These are phyloP conservation scores for Globisporangium viniferum DNA, from an alignment of 352 stramenopile genomes.

Conservation along the genomic window DNA sequence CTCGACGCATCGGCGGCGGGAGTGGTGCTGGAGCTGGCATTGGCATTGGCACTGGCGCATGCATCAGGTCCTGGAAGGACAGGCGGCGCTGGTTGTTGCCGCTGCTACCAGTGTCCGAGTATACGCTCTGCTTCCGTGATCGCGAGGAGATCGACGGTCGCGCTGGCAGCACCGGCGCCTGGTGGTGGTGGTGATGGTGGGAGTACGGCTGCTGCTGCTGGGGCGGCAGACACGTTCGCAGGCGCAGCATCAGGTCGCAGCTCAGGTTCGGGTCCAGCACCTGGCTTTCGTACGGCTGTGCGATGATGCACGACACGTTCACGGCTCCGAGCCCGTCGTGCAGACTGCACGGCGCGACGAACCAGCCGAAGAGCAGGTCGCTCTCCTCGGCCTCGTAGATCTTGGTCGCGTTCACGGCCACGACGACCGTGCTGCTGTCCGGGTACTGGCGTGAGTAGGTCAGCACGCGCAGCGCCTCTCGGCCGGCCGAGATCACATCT, in stretches of 20 bases:
- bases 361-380: slow-evolving; percentile 58
- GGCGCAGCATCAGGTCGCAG: slow-evolving; percentile 41
- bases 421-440: slow-evolving; percentile 51
- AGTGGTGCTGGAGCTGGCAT: neutral
- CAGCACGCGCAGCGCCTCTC: slow-evolving; percentile 27
- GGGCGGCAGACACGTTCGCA: slow-evolving; percentile 28
- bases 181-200: neutral
- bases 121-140: slow-evolving; percentile 3
- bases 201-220: neutral
- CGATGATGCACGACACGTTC: slow-evolving; percentile 57
- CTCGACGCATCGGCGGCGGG: neutral
- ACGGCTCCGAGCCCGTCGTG: slow-evolving; percentile 29
- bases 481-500: slow-evolving; percentile 14
- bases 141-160: neutral
- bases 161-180: neutral
- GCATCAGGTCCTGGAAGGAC: neutral
- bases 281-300: slow-evolving; percentile 33
- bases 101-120: slow-evolving; percentile 2
- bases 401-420: slow-evolving; percentile 29
- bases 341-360: slow-evolving; percentile 40
- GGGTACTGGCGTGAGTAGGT: slow-evolving; percentile 60
- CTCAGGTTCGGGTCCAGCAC: slow-evolving; percentile 36
- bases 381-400: slow-evolving; percentile 23
- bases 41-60: neutral
- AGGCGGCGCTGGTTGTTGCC: slow-evolving; percentile 7